Evolutionary conservation across 768 basidiomycete genomes (phyloP).

Genomic region (Austroboletus festivus): DNA sequence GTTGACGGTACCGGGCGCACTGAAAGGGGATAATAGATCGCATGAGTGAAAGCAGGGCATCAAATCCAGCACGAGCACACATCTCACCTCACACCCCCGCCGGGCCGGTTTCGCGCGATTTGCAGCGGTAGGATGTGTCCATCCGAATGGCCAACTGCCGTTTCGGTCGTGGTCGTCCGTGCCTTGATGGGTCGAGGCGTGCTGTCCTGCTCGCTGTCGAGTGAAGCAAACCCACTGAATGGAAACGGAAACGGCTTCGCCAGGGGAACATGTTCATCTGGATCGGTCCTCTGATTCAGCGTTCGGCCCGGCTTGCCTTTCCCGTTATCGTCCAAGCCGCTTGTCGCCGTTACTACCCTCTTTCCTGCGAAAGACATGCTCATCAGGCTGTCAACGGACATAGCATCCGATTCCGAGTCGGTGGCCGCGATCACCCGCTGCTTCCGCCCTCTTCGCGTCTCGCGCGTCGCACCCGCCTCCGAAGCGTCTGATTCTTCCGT

Average conservation of each 20-base stretch:
- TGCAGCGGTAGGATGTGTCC: conserved; percentile 14
- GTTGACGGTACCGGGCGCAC: neutral
- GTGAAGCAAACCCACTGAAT: neutral
- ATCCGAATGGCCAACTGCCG: neutral
- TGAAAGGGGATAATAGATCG: neutral
- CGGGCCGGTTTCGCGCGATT: conserved; percentile 13
- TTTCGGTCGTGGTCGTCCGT: neutral
- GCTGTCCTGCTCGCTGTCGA: conserved; percentile 12
- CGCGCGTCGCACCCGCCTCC: conserved; percentile 4
- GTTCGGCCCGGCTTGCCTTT: neutral
- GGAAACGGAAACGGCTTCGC: conserved; percentile 1
- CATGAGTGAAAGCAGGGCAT: neutral
- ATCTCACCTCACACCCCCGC: conserved; percentile 12
- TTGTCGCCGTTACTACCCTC: neutral
- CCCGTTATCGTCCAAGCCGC: conserved; percentile 4
- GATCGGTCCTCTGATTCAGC: neutral
- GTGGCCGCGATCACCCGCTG: conserved; percentile 2
- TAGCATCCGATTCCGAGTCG: conserved; percentile 26
- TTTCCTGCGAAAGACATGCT: conserved; percentile 9
- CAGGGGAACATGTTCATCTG: neutral
- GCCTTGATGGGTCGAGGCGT: conserved; percentile 25
- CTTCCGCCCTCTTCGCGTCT: conserved; percentile 1
- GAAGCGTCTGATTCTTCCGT: conserved; percentile 5
- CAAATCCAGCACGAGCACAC: neutral
- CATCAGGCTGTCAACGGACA: conserved; percentile 26